Percentiles rank a stretch among this genome's conserved stretches.
Evolutionary conservation across 1,284 basidiomycete species (phyloP).

Genomic region (Ustilago crameri): DNA sequence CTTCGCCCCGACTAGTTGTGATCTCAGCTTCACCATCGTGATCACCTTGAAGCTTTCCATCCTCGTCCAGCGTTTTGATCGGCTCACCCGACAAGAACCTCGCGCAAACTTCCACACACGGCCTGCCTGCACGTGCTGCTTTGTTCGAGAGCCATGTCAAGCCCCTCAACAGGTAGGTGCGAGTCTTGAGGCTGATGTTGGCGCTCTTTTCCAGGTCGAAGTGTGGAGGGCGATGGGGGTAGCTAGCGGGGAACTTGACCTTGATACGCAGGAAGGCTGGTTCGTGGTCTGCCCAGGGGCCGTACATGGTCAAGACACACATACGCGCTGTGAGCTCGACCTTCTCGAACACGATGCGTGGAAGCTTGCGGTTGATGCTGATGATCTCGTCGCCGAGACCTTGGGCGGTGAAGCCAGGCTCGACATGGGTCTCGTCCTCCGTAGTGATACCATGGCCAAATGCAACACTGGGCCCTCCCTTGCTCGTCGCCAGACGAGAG

Average conservation of each 20-base stretch:
- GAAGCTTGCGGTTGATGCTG: slow-evolving; percentile 53
- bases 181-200: slow-evolving; percentile 58
- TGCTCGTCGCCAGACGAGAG: slow-evolving; percentile 17
- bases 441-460: slow-evolving; percentile 25
- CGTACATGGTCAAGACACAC: slow-evolving; percentile 60
- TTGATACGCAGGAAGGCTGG: slow-evolving; percentile 60
- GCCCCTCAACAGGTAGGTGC: slow-evolving; percentile 56
- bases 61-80: slow-evolving; percentile 45
- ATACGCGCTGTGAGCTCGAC: slow-evolving; percentile 58
- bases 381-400: slow-evolving; percentile 55
- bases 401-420: slow-evolving; percentile 34
- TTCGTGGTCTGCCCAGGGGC: slow-evolving; percentile 61
- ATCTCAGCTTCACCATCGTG: slow-evolving; percentile 7
- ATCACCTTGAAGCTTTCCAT: slow-evolving; percentile 13
- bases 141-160: slow-evolving; percentile 37
- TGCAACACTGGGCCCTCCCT: slow-evolving; percentile 10
- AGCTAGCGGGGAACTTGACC: slow-evolving; percentile 56
- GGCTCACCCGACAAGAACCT: slow-evolving; percentile 57
- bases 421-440: slow-evolving; percentile 37
- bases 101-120: slow-evolving; percentile 53
- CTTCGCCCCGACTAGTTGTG: slow-evolving; percentile 20
- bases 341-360: slow-evolving; percentile 54
- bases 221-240: slow-evolving; percentile 54
- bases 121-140: slow-evolving; percentile 24
- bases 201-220: slow-evolving; percentile 64